These are phyloP conservation scores for Francoa sonchifolia DNA, from an alignment of 441 rosid genomes.

Conservation along the genomic window DNA sequence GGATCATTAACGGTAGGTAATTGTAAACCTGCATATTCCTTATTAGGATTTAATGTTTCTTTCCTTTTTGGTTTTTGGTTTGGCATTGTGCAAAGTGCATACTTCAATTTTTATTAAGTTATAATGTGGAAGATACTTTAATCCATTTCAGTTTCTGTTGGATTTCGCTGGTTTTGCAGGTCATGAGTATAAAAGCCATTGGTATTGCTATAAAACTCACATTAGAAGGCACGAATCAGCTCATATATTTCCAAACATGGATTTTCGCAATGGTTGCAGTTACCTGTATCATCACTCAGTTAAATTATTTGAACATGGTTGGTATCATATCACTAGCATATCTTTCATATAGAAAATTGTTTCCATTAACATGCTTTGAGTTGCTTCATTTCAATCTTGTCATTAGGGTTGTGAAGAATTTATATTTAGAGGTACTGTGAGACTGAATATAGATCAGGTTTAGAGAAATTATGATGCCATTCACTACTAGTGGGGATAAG, in stretches of 20 bases:
- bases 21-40: no score
- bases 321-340: no score
- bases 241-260: constrained; percentile 58
- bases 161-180: constrained; percentile 33
- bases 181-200: constrained; percentile 62
- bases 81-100: neutral
- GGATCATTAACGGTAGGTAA: constrained; percentile 62
- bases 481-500: no score
- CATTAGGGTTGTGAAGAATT: no score
- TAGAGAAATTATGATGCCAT: no score
- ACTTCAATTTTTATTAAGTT: neutral
- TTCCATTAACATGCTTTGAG: no score
- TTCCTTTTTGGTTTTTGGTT: neutral
- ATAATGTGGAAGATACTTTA: neutral
- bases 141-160: no score
- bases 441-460: no score
- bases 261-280: constrained; percentile 46
- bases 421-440: no score
- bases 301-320: constrained; percentile 69
- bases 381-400: no score
- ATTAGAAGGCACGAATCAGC: constrained; percentile 45
- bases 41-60: constrained; percentile 1
- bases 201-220: constrained; percentile 66
- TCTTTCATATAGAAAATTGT: no score
- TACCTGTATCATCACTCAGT: constrained; percentile 44